Base-by-base conservation (phyloP, 2,329 filamentous ascomycete species). In the Orbilia javanica region DNA sequence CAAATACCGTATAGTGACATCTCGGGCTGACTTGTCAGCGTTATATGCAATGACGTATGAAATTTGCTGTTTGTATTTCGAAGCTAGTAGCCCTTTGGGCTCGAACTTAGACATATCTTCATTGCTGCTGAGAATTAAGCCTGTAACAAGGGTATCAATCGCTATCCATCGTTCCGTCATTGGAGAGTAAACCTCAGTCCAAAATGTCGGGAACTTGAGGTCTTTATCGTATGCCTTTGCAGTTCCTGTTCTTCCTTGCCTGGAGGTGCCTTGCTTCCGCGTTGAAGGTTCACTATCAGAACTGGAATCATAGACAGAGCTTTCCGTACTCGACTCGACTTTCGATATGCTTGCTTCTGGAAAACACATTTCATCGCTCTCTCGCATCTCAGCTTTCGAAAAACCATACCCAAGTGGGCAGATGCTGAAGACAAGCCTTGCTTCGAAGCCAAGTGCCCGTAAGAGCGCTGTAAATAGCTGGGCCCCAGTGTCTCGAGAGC, bases 101-200 rank as follows among this genome's bases (percentile, higher is more conserved):
- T 97, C 94, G 65, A 98, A 90, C 0, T 71, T 92, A 88, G 10
- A 94, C 84, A 5, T 93, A 86, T 34, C 96, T 92, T 70, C 91
- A 4, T 76, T 67, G n/a, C 50, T 72, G 46, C 74, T 78, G 3
- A 78, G 42, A 6, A 78, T 64, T 44, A 72, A 62, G 0, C 74
- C 74, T 7, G 74, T 78, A 1, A 96, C 93, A 0, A 97, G 84
- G 0, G 94, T 90, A 83, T 99, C 96, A 36, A 96, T 89, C 0
- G 93, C 88, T 69, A 97, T 89, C 96, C 96, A 99, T 86, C 93
- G 97, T 82, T 97, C 93, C 79, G 93, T 89, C 0, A 92, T 92
- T 63, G 90, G 87, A 79, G 97, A 94, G 80, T 97, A 92, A 1
- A 93, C 90, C 84, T 99, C 96, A 0, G 97, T 91, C 96, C 96